These are phyloP conservation scores for Komagataella phaffii DNA, from an alignment of 805 yeast species.

Conservation along the genomic window DNA sequence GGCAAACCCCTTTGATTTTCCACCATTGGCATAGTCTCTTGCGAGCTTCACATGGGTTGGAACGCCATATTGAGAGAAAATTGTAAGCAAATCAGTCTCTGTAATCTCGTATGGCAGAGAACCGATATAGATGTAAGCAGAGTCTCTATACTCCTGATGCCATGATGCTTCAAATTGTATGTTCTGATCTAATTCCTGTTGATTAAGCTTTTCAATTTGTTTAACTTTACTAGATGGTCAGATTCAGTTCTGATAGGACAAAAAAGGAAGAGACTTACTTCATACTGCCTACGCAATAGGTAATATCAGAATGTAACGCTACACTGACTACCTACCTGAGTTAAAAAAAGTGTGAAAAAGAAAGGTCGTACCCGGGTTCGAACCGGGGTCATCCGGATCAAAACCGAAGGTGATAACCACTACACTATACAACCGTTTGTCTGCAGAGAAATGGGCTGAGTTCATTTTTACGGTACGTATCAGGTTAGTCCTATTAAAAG, in stretches of 20 bases:
- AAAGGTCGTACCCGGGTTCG: slow-evolving; percentile 75
- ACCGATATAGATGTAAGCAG: slow-evolving; percentile 71
- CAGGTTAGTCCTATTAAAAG: neutral
- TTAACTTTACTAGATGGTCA: slow-evolving; percentile 10
- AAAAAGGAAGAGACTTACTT: neutral
- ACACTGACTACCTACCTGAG: too few relatives aligned
- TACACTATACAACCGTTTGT: slow-evolving; percentile 46
- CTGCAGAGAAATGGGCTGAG: neutral
- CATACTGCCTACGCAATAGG: neutral
- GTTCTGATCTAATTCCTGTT: slow-evolving; percentile 51
- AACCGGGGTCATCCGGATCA: slow-evolving; percentile 77
- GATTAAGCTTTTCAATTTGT: slow-evolving; percentile 44
- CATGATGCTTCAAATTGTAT: slow-evolving; percentile 60
- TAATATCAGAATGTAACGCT: neutral
- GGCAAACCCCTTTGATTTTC: slow-evolving; percentile 63
- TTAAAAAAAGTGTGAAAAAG: slow-evolving; percentile 5
- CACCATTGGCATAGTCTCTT: slow-evolving; percentile 45
- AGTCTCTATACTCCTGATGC: slow-evolving; percentile 75
- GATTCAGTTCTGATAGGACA: neutral
- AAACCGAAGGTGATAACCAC: slow-evolving; percentile 75
- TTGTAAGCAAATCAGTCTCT: slow-evolving; percentile 63
- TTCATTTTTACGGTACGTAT: too few relatives aligned
- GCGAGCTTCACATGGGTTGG: slow-evolving; percentile 66
- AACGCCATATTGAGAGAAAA: slow-evolving; percentile 83
- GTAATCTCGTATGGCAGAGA: slow-evolving; percentile 48